phyloP scores from a whole-genome alignment of 495 filamentous ascomycete species.

The Penicillium cinerascens region DNA sequence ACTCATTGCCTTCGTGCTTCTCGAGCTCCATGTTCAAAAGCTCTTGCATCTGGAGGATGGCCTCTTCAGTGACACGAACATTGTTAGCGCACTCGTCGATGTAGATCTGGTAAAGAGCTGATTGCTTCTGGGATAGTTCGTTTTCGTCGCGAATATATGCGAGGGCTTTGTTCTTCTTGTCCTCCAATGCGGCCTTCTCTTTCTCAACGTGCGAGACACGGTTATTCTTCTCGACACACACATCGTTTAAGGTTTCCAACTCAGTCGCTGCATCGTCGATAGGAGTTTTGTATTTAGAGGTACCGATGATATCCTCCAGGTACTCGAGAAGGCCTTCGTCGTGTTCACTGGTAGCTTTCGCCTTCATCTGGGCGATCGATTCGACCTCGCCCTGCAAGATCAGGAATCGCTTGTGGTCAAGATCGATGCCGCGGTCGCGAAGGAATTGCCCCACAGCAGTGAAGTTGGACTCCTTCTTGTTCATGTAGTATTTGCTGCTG shows the following conservation, averaged over 20 bases:
- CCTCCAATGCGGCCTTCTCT: slow-evolving; percentile 85
- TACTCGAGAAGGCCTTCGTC: slow-evolving; percentile 97
- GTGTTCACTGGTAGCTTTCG: slow-evolving; percentile 89
- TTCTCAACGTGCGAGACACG: slow-evolving; percentile 98
- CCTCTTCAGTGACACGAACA: slow-evolving; percentile 82
- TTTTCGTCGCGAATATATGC: slow-evolving; percentile 89
- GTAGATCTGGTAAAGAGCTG: slow-evolving; percentile 85
- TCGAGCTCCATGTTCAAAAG: slow-evolving; percentile 84
- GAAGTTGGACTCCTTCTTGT: slow-evolving; percentile 82
- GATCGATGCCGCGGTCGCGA: slow-evolving; percentile 81
- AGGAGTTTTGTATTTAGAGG: slow-evolving; percentile 93
- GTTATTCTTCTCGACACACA: slow-evolving; percentile 88
- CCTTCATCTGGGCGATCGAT: slow-evolving; percentile 98
- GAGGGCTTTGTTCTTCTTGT: slow-evolving; percentile 93
- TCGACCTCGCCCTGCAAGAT: slow-evolving; percentile 98
- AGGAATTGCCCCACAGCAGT: slow-evolving; percentile 87
- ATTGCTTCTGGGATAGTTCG: slow-evolving; percentile 83
- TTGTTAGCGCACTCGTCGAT: slow-evolving; percentile 85
- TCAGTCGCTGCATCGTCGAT: slow-evolving; percentile 91
- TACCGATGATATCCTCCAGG: slow-evolving; percentile 97
- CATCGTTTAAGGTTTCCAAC: slow-evolving; percentile 87
- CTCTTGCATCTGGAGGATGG: slow-evolving; percentile 83
- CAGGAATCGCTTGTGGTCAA: slow-evolving; percentile 97
- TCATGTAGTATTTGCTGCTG: slow-evolving; percentile 95
- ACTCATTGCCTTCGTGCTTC: slow-evolving; percentile 86